Evolutionary conservation across 2,329 filamentous ascomycete genomes (phyloP).

Genomic region (Ophiocordyceps camponoti-saundersi): DNA sequence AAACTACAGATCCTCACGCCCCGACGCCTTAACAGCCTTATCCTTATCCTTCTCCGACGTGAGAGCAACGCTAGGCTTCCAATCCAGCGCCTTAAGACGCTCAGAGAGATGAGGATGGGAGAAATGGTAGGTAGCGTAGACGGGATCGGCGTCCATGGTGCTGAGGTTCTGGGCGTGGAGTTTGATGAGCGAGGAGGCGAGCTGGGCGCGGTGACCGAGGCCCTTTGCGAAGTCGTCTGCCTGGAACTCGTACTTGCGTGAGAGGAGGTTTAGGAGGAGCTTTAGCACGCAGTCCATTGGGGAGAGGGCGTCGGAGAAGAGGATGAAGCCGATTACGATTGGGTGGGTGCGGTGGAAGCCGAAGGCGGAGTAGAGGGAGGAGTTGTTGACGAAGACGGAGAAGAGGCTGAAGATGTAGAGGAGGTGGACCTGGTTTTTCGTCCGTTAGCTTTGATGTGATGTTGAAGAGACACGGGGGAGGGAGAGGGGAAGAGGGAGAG

Average conservation of each 20-base stretch:
- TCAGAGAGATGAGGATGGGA: conserved; percentile 94
- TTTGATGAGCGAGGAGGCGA: conserved; percentile 82
- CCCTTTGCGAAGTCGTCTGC: conserved; percentile 78
- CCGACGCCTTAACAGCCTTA: conserved; percentile 48
- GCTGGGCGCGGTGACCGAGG: conserved; percentile 68
- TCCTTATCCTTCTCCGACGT: conserved; percentile 20
- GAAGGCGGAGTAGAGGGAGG: conserved; percentile 76
- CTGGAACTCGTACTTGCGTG: conserved; percentile 88
- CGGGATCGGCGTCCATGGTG: conserved; percentile 96
- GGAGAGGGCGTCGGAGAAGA: conserved; percentile 91
- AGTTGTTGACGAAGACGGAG: conserved; percentile 94
- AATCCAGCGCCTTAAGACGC: conserved; percentile 77
- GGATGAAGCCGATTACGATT: conserved; percentile 91
- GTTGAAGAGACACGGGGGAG: background rate
- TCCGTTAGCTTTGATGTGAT: background rate
- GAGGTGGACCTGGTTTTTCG: conserved; percentile 52
- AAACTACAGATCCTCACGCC: conserved; percentile 55
- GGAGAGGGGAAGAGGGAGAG: background rate
- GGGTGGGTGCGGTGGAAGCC: conserved; percentile 72
- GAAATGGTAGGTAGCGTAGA: conserved; percentile 97
- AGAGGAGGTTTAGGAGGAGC: conserved; percentile 89
- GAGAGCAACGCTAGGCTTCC: conserved; percentile 47
- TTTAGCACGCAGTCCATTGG: conserved; percentile 93
- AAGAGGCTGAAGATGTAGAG: conserved; percentile 96
- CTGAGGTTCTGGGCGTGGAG: conserved; percentile 96